Evolutionary conservation across 2,329 filamentous ascomycete species (phyloP).

Genomic region (Xylaria sp.): DNA sequence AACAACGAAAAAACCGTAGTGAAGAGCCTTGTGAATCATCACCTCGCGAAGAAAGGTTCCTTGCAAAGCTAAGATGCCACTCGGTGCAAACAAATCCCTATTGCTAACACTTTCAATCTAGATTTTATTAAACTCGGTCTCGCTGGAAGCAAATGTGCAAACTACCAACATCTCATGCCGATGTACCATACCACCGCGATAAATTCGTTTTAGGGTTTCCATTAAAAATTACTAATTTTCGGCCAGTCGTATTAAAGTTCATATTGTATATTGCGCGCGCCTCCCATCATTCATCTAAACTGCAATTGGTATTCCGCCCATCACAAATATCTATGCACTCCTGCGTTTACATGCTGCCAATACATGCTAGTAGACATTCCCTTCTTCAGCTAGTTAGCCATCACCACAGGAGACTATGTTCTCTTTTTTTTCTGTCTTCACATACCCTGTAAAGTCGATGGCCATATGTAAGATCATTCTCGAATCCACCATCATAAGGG

Average conservation of each 20-base stretch:
- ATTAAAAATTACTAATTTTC: slow-evolving; percentile 12
- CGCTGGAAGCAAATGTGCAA: background rate
- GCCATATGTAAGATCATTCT: slow-evolving; percentile 15
- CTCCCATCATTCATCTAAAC: slow-evolving; percentile 13
- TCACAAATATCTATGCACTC: slow-evolving; percentile 20
- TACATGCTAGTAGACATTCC: slow-evolving; percentile 3
- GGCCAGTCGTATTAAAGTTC: background rate
- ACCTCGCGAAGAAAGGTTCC: background rate
- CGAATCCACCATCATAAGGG: background rate
- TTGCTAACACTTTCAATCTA: background rate
- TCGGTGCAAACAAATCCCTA: background rate
- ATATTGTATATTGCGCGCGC: background rate
- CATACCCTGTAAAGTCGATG: background rate
- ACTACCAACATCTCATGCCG: background rate
- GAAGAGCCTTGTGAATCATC: background rate
- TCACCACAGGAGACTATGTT: background rate
- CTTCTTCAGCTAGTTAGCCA: slow-evolving; percentile 4
- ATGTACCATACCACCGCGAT: background rate
- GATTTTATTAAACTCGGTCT: background rate
- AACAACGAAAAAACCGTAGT: background rate
- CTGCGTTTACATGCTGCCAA: slow-evolving; percentile 12
- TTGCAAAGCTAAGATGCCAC: background rate
- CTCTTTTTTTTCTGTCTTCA: background rate
- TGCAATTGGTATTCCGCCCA: slow-evolving; percentile 14
- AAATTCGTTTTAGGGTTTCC: background rate